A percentile compares a stretch with the other conserved stretches of the same genome.
phyloP scores from a whole-genome alignment of 2,329 filamentous ascomycete genomes.

The Fusarium sp. region DNA sequence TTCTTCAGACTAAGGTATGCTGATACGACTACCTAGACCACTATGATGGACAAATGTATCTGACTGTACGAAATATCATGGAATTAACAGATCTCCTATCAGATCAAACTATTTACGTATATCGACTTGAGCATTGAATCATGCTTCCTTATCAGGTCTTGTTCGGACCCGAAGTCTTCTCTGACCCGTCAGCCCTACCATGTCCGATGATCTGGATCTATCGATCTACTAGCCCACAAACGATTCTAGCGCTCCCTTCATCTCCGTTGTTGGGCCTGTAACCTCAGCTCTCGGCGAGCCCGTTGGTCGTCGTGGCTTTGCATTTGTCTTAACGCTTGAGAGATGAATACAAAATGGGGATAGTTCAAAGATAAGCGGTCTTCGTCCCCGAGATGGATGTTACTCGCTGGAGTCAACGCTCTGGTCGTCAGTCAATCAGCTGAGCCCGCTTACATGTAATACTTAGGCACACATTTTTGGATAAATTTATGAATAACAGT shows the following conservation, averaged over 20 bases:
- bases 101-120: not conserved
- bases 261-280: not conserved
- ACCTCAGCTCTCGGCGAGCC: slow-evolving; percentile 16
- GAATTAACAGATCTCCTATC: not conserved
- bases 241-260: not conserved
- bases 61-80: not conserved
- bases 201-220: not conserved
- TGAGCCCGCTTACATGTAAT: not conserved
- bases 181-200: slow-evolving; percentile 23
- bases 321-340: not conserved
- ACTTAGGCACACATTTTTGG: not conserved
- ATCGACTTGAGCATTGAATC: not conserved
- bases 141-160: not conserved
- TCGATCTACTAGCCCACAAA: not conserved
- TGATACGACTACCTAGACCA: not conserved
- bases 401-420: not conserved
- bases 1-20: not conserved
- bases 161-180: slow-evolving; percentile 11
- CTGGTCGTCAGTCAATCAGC: not conserved
- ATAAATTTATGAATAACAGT: too few relatives aligned
- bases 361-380: not conserved
- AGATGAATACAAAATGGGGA: not conserved
- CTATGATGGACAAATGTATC: not conserved
- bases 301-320: not conserved
- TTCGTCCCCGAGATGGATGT: not conserved